Base-by-base conservation (phyloP, 257 asterid species). In the Oldenlandia corymbosa region DNA sequence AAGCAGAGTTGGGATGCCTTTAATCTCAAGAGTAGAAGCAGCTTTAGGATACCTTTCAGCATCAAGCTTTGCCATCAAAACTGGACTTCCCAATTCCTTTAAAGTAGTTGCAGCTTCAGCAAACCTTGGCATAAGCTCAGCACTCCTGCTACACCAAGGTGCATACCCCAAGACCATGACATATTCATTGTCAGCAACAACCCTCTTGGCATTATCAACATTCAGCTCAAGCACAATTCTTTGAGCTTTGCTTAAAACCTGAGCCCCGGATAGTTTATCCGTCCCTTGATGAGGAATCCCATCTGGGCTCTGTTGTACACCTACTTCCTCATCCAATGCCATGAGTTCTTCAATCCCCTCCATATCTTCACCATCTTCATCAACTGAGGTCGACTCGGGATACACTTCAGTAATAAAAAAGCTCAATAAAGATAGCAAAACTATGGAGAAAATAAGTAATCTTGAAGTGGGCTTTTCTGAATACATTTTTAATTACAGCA, bases 81-180 rank as follows among this genome's bases (percentile, higher is more conserved):
- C 21, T 37, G 58, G 56, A 78, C 77, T 84, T 37, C 84, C 91
- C 67, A 83, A 71, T 68, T 81, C 86, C 81, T 83, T 89, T 49
- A 93, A 73, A 67, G 75, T 74, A 79, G 79, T 90, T 11, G 99
- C 97, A 70, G 99, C 96, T 78, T 93, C 94, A 39, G 97, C 88
- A 71, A 90, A 93, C 73, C 88, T 76, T 5, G 99, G 99, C 99
- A 93, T 93, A 56, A 93, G 63, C 74, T 90, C 99, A 64, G 99
- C 96, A 68, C 99, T 93, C 67, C 94, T 84, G 2, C 48, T 60
- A 62, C 91, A 85, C 99, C 99, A 93, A 0, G 99, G 99, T 14
- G 99, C 95, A 71, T 87, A 90, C 17, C 97, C 99, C 83, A 93
- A 71, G 23, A 90, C 83, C 69, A 93, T 16, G 58, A 90, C 95